phyloP scores from a whole-genome alignment of 441 rosid species.

The Jatropha multifida region DNA sequence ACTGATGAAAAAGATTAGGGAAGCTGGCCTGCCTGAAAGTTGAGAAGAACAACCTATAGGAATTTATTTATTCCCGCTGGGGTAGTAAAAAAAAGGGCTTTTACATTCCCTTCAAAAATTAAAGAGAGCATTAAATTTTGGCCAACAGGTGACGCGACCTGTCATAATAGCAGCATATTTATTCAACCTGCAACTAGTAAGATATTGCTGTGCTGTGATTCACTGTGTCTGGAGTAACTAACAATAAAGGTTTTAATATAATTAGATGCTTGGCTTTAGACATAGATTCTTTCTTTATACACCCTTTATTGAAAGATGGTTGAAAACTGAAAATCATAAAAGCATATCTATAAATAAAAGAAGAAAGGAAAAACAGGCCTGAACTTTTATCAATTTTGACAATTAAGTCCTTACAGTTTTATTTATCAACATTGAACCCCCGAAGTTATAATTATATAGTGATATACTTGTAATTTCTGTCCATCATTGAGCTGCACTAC shows the following conservation, averaged over 20 bases:
- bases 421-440: too few relatives aligned
- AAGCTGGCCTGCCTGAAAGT: too few relatives aligned
- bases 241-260: neutral
- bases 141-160: neutral
- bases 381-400: too few relatives aligned
- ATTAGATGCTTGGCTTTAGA: neutral
- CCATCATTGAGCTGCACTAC: too few relatives aligned
- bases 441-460: too few relatives aligned
- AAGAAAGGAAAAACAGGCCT: neutral
- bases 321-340: constrained; percentile 10
- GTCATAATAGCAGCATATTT: neutral
- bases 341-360: neutral
- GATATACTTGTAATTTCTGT: too few relatives aligned
- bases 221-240: neutral
- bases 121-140: neutral
- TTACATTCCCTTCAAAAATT: neutral
- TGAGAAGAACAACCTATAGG: neutral
- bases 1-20: too few relatives aligned
- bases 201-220: too few relatives aligned
- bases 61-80: neutral
- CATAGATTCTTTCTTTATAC: neutral
- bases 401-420: too few relatives aligned
- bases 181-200: too few relatives aligned
- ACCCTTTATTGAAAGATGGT: neutral
- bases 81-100: neutral